These are phyloP conservation scores for Microbotryum silenes-acaulis DNA, from an alignment of 1,284 basidiomycete species.

Conservation along the genomic window DNA sequence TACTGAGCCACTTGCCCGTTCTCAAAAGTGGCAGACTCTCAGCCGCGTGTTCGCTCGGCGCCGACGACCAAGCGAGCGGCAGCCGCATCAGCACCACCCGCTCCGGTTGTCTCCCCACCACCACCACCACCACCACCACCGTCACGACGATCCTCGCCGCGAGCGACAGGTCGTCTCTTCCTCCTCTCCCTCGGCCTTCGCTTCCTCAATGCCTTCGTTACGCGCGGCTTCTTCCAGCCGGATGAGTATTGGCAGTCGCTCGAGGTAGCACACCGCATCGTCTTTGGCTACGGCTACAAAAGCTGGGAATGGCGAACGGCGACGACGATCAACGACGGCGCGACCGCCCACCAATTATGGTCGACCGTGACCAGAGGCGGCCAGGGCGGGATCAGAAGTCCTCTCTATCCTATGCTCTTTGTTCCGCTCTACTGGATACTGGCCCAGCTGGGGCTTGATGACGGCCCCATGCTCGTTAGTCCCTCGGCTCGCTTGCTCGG, in stretches of 20 bases:
- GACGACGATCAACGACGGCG: constrained; percentile 46
- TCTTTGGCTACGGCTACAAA: constrained; percentile 83
- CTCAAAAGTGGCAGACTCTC: too few species aligned
- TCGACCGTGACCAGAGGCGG: constrained; percentile 3
- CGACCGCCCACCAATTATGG: background rate
- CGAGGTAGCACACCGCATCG: constrained; percentile 79
- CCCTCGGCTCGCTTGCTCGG: constrained; percentile 42
- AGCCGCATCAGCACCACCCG: too few species aligned
- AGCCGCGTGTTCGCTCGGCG: too few species aligned
- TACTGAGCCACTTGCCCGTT: too few species aligned
- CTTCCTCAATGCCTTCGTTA: constrained; percentile 52
- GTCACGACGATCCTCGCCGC: background rate
- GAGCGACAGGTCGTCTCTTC: background rate
- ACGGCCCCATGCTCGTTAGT: constrained; percentile 38
- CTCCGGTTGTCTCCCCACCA: too few species aligned
- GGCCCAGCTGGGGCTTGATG: constrained; percentile 51
- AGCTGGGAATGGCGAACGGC: constrained; percentile 90
- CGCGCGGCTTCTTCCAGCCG: constrained; percentile 87
- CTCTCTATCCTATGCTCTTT: constrained; percentile 51
- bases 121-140: too few species aligned
- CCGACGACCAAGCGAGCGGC: too few species aligned
- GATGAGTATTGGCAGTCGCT: constrained; percentile 96
- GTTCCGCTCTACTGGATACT: constrained; percentile 68
- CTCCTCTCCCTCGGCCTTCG: constrained; percentile 39
- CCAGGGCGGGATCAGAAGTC: constrained; percentile 39